Evolutionary conservation across 352 stramenopile species (phyloP).

Genomic region (Aphanomyces stellatus): DNA sequence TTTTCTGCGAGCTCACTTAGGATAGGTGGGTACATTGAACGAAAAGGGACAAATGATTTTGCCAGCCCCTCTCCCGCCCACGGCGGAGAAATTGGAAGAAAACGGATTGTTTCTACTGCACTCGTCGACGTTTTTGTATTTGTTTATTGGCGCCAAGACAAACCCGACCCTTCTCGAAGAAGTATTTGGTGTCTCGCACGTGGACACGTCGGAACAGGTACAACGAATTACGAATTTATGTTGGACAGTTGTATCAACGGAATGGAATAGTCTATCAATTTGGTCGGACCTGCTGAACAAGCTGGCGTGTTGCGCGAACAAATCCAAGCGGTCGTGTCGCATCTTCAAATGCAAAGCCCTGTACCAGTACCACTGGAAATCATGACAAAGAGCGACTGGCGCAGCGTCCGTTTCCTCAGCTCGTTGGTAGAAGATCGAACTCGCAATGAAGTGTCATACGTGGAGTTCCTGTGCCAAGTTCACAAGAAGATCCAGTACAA

Average conservation of each 20-base stretch:
- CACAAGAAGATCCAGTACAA: constrained; percentile 90
- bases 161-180: constrained; percentile 60
- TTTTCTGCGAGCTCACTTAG: background rate
- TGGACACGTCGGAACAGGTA: constrained; percentile 47
- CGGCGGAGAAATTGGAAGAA: constrained; percentile 79
- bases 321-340: constrained; percentile 61
- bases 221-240: too few species aligned
- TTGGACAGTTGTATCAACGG: too few species aligned
- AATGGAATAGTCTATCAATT: constrained; percentile 43
- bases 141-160: constrained; percentile 78
- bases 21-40: constrained; percentile 53
- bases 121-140: constrained; percentile 77
- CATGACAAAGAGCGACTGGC: constrained; percentile 78
- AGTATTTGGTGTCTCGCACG: constrained; percentile 77
- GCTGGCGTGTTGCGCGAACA: constrained; percentile 45
- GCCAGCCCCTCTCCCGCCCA: constrained; percentile 61
- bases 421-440: constrained; percentile 81
- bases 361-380: constrained; percentile 80
- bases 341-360: constrained; percentile 72
- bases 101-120: constrained; percentile 83
- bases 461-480: constrained; percentile 84
- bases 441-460: constrained; percentile 80
- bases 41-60: constrained; percentile 70
- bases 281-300: constrained; percentile 41
- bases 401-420: constrained; percentile 74